These are phyloP conservation scores for Sarocladium kiliense DNA, from an alignment of 2,329 filamentous ascomycete genomes.

Conservation along the genomic window DNA sequence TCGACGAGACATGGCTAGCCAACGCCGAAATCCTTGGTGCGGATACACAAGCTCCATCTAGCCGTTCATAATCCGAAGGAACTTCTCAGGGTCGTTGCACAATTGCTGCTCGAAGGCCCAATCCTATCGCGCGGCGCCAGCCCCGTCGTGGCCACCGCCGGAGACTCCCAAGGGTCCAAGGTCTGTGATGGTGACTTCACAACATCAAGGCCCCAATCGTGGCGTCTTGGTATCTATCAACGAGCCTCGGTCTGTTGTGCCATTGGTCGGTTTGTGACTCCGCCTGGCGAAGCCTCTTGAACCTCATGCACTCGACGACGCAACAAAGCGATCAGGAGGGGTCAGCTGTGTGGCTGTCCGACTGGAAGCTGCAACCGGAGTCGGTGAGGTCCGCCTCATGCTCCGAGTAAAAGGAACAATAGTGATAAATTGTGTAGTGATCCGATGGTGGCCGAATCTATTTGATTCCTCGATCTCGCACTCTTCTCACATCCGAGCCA, in stretches of 20 bases:
- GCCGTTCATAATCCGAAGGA: neutral
- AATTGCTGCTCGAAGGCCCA: neutral
- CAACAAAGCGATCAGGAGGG: neutral
- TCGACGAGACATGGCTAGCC: slow-evolving; percentile 1
- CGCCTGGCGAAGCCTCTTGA: neutral
- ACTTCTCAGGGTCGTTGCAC: slow-evolving; percentile 1
- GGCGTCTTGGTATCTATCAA: too few species aligned
- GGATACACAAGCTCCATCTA: neutral
- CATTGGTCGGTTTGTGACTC: neutral
- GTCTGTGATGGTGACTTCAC: neutral
- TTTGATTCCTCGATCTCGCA: slow-evolving; percentile 3
- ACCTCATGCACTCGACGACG: neutral
- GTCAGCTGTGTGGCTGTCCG: neutral
- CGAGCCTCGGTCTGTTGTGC: neutral
- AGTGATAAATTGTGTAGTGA: neutral
- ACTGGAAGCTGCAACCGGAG: slow-evolving; percentile 6
- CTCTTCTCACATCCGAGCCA: neutral
- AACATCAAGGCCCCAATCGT: too few species aligned
- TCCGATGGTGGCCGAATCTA: neutral
- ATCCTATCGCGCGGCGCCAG: neutral
- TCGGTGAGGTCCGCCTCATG: slow-evolving; percentile 4
- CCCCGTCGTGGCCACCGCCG: neutral
- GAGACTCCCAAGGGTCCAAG: neutral
- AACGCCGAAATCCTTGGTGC: neutral
- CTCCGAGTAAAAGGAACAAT: neutral